Conservation (phyloP, 1,284 basidiomycete genomes). For the Ganoderma leucocontextum region DNA sequence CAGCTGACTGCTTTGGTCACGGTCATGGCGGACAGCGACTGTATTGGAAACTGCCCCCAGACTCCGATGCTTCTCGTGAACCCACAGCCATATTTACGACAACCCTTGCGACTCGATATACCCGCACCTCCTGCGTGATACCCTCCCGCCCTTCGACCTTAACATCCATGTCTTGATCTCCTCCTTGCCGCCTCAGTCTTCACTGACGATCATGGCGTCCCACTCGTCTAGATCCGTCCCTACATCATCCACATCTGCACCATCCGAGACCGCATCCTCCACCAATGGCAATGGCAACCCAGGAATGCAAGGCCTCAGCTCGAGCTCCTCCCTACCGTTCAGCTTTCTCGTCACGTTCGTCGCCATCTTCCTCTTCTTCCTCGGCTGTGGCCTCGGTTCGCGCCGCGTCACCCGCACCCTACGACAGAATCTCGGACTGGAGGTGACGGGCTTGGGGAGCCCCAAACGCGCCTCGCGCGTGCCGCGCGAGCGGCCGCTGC, state of each 20-base stretch:
- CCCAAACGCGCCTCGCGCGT: background rate
- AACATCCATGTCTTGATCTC: constrained; percentile 23
- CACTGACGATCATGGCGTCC: constrained; percentile 2
- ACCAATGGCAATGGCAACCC: background rate
- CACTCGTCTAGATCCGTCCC: background rate
- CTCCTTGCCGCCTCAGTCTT: background rate
- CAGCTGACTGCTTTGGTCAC: too few species aligned
- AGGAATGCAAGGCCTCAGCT: constrained; percentile 11
- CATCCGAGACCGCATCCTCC: background rate
- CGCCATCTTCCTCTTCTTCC: constrained; percentile 63
- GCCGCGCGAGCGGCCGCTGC: constrained; percentile 21
- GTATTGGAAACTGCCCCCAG: background rate
- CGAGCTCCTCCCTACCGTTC: constrained; percentile 47
- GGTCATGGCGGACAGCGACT: too few species aligned
- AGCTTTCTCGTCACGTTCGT: constrained; percentile 71
- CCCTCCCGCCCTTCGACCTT: background rate
- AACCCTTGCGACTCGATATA: constrained; percentile 10
- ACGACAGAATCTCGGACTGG: constrained; percentile 32
- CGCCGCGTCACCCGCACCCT: constrained; percentile 45
- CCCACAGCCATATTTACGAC: constrained; percentile 22
- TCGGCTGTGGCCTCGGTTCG: constrained; percentile 62
- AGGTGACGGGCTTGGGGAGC: constrained; percentile 15
- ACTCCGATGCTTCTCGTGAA: constrained; percentile 21
- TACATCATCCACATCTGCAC: background rate
- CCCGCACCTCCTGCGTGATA: constrained; percentile 11